phyloP scores from a whole-genome alignment of 2,329 filamentous ascomycete genomes.

The Ascochyta rabiei region DNA sequence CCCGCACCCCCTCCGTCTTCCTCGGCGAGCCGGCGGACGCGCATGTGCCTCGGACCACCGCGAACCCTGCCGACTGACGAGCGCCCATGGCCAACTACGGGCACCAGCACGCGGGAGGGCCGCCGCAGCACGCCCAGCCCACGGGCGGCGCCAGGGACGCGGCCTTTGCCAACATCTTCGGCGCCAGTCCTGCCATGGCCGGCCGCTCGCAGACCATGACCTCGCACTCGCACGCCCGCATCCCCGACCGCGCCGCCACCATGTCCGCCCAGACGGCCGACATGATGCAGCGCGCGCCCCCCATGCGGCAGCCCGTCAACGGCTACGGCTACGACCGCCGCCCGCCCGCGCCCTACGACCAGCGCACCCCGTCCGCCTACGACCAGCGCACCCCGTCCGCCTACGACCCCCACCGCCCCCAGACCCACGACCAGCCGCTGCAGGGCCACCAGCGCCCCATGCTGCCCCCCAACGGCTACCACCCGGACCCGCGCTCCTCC shows the following conservation, averaged over 20 bases:
- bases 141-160: constrained; percentile 78
- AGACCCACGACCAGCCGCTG: constrained; percentile 33
- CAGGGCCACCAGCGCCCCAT: constrained; percentile 36
- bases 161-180: constrained; percentile 96
- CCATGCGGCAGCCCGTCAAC: constrained; percentile 59
- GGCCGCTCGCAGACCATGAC: constrained; percentile 97
- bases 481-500: constrained; percentile 40
- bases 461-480: constrained; percentile 48
- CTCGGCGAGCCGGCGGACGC: constrained; percentile 20
- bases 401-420: constrained; percentile 37
- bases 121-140: constrained; percentile 58
- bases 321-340: constrained; percentile 51
- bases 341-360: constrained; percentile 38
- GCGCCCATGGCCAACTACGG: constrained; percentile 67
- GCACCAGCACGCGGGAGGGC: constrained; percentile 63
- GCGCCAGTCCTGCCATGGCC: constrained; percentile 72
- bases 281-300: constrained; percentile 68
- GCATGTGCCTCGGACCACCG: constrained; percentile 32
- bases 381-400: constrained; percentile 33
- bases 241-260: constrained; percentile 76
- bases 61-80: constrained; percentile 23
- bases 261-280: constrained; percentile 55
- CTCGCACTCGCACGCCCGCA: constrained; percentile 69
- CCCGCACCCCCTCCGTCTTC: constrained; percentile 24
- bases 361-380: constrained; percentile 30